Conservation (phyloP, 768 basidiomycete species). For the Sporobolomyces pararoseus region DNA sequence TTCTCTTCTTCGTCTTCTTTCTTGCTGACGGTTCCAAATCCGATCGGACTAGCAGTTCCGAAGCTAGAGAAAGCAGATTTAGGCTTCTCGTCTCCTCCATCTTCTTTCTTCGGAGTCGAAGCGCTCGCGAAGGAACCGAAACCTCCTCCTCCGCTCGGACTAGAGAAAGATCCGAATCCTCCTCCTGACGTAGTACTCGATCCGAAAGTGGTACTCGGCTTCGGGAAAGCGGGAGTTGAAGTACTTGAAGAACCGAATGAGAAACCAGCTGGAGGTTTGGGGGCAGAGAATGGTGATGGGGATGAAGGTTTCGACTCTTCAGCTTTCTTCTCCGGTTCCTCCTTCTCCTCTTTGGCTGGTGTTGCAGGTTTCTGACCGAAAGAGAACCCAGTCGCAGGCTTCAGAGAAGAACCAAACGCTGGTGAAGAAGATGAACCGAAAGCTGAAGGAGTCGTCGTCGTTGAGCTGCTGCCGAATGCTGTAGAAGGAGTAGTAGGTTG, state of each 20-base stretch:
- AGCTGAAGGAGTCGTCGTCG: neutral
- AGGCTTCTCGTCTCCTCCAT: neutral
- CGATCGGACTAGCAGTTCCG: neutral
- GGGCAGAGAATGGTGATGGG: no score
- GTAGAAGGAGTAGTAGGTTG: no score
- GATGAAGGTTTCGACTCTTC: neutral
- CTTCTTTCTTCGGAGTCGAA: neutral
- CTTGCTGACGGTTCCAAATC: neutral
- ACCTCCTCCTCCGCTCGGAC: neutral
- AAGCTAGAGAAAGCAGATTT: slow-evolving; percentile 13
- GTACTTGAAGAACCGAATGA: slow-evolving; percentile 8
- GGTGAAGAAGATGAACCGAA: neutral
- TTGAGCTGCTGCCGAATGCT: no score
- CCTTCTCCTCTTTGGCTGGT: neutral
- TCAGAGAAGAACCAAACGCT: neutral
- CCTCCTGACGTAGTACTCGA: neutral
- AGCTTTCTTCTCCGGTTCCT: neutral
- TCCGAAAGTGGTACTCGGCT: slow-evolving; percentile 13
- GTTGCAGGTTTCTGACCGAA: slow-evolving; percentile 6
- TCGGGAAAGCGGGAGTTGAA: neutral
- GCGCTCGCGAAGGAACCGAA: slow-evolving; percentile 20
- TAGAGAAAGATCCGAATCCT: slow-evolving; percentile 8
- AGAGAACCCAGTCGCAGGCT: slow-evolving; percentile 26
- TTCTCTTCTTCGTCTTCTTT: neutral
- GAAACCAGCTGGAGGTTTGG: neutral